Conservation (phyloP, 768 basidiomycete genomes). For the Lactarius quietus region DNA sequence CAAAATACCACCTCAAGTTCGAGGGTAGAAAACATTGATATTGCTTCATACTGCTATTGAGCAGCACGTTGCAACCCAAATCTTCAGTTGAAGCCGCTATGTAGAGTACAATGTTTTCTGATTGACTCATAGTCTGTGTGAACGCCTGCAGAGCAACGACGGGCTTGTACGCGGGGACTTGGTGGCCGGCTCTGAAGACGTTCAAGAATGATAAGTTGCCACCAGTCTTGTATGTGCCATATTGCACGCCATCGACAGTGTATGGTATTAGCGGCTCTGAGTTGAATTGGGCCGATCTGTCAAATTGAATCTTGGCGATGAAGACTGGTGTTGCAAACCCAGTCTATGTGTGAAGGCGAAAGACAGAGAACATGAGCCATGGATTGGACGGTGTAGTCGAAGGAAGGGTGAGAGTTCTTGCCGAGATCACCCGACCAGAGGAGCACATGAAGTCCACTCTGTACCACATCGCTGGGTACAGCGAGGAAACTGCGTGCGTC, state of each 20-base stretch:
- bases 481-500: neutral
- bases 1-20: too few relatives aligned
- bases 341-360: constrained; percentile 45
- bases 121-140: constrained; percentile 21
- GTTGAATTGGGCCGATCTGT: constrained; percentile 33
- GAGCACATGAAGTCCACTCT: constrained; percentile 40
- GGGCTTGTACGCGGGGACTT: constrained; percentile 22
- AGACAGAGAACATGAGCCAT: constrained; percentile 38
- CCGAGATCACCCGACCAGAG: constrained; percentile 44
- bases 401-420: neutral
- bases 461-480: neutral
- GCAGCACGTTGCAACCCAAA: too few relatives aligned
- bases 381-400: neutral
- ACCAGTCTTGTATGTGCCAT: constrained; percentile 49
- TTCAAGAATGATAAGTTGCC: constrained; percentile 46
- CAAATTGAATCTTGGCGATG: constrained; percentile 43
- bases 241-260: constrained; percentile 41
- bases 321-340: constrained; percentile 45
- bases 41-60: too few relatives aligned
- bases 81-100: neutral
- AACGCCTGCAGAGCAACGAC: constrained; percentile 20
- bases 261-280: constrained; percentile 39
- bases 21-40: too few relatives aligned
- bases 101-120: too few relatives aligned
- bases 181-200: constrained; percentile 40